A percentile compares a stretch with the other conserved stretches of the same genome.
phyloP scores from a whole-genome alignment of 2,329 filamentous ascomycete genomes.

The Berkeleyomyces rouxiae region DNA sequence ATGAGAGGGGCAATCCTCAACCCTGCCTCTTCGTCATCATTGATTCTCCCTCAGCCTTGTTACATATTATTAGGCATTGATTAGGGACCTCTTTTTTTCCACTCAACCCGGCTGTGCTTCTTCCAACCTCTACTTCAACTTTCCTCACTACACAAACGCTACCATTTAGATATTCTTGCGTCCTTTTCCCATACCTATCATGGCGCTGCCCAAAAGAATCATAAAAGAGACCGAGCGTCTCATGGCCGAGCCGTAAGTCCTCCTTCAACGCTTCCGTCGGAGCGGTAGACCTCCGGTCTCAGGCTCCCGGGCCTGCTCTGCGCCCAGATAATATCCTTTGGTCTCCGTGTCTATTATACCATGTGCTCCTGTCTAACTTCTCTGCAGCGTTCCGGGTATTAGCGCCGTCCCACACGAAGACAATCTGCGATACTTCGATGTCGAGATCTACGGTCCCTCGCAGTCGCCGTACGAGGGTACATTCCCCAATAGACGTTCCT shows the following conservation, averaged over 20 bases:
- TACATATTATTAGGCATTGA: background rate
- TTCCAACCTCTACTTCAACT: background rate
- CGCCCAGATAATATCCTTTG: too few species aligned
- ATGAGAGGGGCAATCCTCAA: background rate
- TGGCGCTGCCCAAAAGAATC: constrained; percentile 88
- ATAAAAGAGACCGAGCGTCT: constrained; percentile 97
- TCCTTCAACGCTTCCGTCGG: background rate
- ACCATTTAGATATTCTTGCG: background rate
- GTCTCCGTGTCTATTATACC: background rate
- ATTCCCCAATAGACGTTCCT: constrained; percentile 15
- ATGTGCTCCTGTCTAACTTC: background rate
- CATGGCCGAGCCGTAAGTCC: constrained; percentile 78
- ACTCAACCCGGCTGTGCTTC: background rate
- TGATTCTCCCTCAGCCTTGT: background rate
- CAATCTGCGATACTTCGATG: constrained; percentile 95
- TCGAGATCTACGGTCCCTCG: constrained; percentile 81
- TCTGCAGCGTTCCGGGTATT: constrained; percentile 73
- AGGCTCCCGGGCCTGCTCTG: too few species aligned
- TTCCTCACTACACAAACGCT: background rate
- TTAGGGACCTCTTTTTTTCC: background rate
- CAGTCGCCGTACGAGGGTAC: constrained; percentile 90
- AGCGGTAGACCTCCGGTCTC: background rate
- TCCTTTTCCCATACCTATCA: constrained; percentile 17
- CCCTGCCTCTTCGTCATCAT: background rate
- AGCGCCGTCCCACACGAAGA: constrained; percentile 92